phyloP scores from a whole-genome alignment of 305 asterid genomes.

The Coffea humblotiana region DNA sequence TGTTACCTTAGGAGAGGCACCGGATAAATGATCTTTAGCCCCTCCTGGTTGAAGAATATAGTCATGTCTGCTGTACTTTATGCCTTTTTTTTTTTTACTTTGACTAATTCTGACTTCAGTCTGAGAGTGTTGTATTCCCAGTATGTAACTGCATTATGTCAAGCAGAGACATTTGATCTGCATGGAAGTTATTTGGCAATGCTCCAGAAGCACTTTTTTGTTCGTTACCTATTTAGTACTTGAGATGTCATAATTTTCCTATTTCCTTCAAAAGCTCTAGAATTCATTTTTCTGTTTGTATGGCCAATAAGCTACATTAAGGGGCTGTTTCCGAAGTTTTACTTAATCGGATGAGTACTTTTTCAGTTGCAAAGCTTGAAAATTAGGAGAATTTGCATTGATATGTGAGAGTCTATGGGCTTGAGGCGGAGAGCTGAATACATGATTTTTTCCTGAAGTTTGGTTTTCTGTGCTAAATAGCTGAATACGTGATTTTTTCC shows the following conservation, averaged over 20 bases:
- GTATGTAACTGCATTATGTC: too few relatives aligned
- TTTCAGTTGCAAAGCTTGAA: background rate
- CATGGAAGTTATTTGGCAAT: background rate
- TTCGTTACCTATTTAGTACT: background rate
- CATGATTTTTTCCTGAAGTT: background rate
- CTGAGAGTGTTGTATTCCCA: background rate
- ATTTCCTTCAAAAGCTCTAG: background rate
- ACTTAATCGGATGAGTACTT: background rate
- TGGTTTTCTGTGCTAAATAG: background rate
- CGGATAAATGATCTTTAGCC: background rate
- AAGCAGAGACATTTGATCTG: background rate
- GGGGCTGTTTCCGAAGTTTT: background rate
- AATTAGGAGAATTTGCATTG: background rate
- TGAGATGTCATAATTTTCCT: background rate
- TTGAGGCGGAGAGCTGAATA: background rate
- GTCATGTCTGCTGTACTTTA: background rate
- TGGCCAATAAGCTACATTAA: background rate
- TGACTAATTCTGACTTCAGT: background rate
- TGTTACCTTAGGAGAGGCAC: background rate
- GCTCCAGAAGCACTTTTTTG: background rate
- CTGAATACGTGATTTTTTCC: background rate
- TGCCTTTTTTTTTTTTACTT: background rate
- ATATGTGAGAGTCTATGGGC: background rate
- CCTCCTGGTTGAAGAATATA: background rate
- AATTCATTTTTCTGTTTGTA: background rate